phyloP scores from a whole-genome alignment of 768 basidiomycete species.

The Krasilnikovozyma curviuscula region DNA sequence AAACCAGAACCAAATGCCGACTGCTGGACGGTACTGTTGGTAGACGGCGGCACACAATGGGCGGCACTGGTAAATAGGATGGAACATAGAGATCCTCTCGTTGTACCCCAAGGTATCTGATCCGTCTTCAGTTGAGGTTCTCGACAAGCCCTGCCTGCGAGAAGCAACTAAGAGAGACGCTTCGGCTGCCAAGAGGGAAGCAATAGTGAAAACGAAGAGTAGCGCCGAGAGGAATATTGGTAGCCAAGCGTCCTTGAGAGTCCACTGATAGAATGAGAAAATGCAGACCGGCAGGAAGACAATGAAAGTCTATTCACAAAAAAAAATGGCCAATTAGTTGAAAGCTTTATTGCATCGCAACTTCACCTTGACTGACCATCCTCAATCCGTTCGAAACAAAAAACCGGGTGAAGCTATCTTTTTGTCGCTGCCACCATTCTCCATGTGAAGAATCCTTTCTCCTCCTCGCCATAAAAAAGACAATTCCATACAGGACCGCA shows the following conservation, averaged over 20 bases:
- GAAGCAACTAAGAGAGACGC: conserved; percentile 5
- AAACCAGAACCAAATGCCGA: conserved; percentile 52
- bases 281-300: conserved; percentile 48
- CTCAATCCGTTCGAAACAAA: conserved; percentile 4
- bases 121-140: conserved; percentile 19
- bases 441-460: neutral
- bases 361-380: conserved; percentile 2
- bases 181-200: conserved; percentile 26
- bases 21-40: conserved; percentile 41
- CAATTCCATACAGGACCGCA: conserved; percentile 34
- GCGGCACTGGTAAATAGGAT: conserved; percentile 7
- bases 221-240: conserved; percentile 60
- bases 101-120: neutral
- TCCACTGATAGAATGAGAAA: conserved; percentile 81
- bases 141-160: conserved; percentile 2
- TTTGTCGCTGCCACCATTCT: conserved; percentile 3
- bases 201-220: conserved; percentile 36
- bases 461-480: conserved; percentile 21
- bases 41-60: conserved; percentile 18
- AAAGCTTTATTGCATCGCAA: too few relatives aligned
- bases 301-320: conserved; percentile 37
- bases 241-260: conserved; percentile 69
- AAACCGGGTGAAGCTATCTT: conserved; percentile 3
- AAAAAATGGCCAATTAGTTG: too few relatives aligned
- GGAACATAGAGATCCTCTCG: conserved; percentile 2